phyloP scores from a whole-genome alignment of 2,329 filamentous ascomycete species.

The Chrysoporthe deuterocubensis region DNA sequence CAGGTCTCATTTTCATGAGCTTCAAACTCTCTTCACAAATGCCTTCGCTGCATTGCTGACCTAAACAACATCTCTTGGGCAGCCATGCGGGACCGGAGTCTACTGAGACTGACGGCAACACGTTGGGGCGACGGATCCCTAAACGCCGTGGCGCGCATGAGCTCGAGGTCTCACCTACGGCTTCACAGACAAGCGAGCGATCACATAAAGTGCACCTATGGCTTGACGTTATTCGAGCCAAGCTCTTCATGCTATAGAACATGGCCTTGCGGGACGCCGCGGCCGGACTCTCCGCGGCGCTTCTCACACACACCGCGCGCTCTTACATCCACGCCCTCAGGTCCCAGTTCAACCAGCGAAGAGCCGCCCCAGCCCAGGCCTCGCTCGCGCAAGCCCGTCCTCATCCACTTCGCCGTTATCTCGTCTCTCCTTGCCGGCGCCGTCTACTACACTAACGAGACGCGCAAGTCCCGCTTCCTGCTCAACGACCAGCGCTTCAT shows the following conservation, averaged over 20 bases:
- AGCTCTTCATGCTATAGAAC: background rate
- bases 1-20: background rate
- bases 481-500: constrained; percentile 67
- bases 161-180: background rate
- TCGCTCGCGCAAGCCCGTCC: background rate
- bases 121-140: background rate
- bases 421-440: background rate
- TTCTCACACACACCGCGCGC: background rate
- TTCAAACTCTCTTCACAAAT: background rate
- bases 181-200: background rate
- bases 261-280: background rate
- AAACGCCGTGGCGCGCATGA: background rate
- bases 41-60: background rate
- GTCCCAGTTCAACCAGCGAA: background rate
- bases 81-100: background rate
- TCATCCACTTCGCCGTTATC: constrained; percentile 10
- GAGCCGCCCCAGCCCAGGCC: background rate
- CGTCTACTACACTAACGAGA: constrained; percentile 10
- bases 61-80: background rate
- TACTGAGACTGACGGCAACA: constrained; percentile 3
- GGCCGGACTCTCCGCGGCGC: background rate
- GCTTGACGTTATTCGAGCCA: background rate
- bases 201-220: too few species aligned
- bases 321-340: background rate
- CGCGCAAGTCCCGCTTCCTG: constrained; percentile 15